A percentile compares a stretch with the other conserved stretches of the same genome.
Evolutionary conservation across 768 basidiomycete genomes (phyloP).

Genomic region (Baorangia bicolor): DNA sequence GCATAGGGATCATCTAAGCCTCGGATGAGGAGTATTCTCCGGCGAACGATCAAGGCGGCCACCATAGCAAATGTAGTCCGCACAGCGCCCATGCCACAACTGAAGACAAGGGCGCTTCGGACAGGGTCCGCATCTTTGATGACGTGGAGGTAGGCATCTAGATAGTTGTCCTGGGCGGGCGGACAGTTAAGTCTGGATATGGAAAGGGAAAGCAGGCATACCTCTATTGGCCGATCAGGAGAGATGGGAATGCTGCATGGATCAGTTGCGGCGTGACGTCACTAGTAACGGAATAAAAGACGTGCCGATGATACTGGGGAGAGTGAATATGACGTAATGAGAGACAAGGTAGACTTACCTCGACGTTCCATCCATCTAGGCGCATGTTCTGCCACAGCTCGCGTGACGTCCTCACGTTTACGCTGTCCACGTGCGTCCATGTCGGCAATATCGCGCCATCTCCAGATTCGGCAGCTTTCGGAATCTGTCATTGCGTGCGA

Average conservation of each 20-base stretch:
- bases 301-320: slow-evolving; percentile 73
- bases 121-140: slow-evolving; percentile 79
- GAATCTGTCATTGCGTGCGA: slow-evolving; percentile 2
- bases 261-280: background rate
- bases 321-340: slow-evolving; percentile 10
- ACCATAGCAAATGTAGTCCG: slow-evolving; percentile 97
- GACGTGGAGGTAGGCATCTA: slow-evolving; percentile 87
- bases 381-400: slow-evolving; percentile 86
- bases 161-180: slow-evolving; percentile 75
- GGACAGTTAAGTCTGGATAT: background rate
- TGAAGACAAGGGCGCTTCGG: slow-evolving; percentile 83
- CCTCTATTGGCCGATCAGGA: slow-evolving; percentile 88
- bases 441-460: slow-evolving; percentile 85
- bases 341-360: slow-evolving; percentile 43
- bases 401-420: slow-evolving; percentile 80
- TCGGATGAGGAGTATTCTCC: slow-evolving; percentile 63
- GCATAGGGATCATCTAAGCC: slow-evolving; percentile 82
- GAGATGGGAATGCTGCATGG: slow-evolving; percentile 84
- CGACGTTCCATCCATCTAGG: slow-evolving; percentile 86
- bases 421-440: slow-evolving; percentile 87
- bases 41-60: slow-evolving; percentile 82
- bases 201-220: slow-evolving; percentile 27
- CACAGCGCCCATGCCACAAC: slow-evolving; percentile 96
- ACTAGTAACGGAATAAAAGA: slow-evolving; percentile 2
- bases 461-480: slow-evolving; percentile 53